Evolutionary conservation across 2,329 filamentous ascomycete genomes (phyloP).

Genomic region (Ascomycota sp.): DNA sequence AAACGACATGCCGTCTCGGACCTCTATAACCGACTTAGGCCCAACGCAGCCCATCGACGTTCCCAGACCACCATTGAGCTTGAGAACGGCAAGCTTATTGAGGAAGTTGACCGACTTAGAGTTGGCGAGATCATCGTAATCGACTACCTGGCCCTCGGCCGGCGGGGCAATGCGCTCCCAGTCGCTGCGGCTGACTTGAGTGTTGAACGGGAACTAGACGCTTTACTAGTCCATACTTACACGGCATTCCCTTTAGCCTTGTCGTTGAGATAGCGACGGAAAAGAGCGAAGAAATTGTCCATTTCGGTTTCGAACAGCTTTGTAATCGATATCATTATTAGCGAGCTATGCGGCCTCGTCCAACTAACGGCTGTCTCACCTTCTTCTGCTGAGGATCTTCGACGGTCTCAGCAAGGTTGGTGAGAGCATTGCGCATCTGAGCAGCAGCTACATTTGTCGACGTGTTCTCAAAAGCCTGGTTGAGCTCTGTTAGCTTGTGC

Average conservation of each 20-base stretch:
- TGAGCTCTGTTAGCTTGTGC: constrained; percentile 8
- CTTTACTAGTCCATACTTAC: constrained; percentile 22
- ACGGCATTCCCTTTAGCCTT: constrained; percentile 93
- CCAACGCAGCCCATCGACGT: constrained; percentile 99
- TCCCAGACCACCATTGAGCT: constrained; percentile 97
- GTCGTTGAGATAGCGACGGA: constrained; percentile 95
- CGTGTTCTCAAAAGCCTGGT: constrained; percentile 93
- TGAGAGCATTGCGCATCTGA: constrained; percentile 97
- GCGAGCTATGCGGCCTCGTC: not conserved
- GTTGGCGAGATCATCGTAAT: constrained; percentile 80
- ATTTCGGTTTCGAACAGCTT: constrained; percentile 98
- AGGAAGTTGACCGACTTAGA: constrained; percentile 83
- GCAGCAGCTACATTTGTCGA: constrained; percentile 94
- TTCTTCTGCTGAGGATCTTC: constrained; percentile 65
- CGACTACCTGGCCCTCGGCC: constrained; percentile 80
- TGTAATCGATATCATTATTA: too few species aligned
- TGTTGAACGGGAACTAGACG: not conserved
- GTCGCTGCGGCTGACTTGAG: constrained; percentile 34
- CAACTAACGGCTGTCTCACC: constrained; percentile 27
- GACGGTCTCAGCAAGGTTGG: constrained; percentile 77
- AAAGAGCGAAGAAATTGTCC: constrained; percentile 99
- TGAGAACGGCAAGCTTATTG: constrained; percentile 92
- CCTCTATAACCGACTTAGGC: constrained; percentile 98
- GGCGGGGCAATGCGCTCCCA: constrained; percentile 95
- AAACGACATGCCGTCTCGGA: constrained; percentile 99